Evolutionary conservation across 1,139 yeast species (phyloP).

Genomic region (Saccharomyces uvarum): DNA sequence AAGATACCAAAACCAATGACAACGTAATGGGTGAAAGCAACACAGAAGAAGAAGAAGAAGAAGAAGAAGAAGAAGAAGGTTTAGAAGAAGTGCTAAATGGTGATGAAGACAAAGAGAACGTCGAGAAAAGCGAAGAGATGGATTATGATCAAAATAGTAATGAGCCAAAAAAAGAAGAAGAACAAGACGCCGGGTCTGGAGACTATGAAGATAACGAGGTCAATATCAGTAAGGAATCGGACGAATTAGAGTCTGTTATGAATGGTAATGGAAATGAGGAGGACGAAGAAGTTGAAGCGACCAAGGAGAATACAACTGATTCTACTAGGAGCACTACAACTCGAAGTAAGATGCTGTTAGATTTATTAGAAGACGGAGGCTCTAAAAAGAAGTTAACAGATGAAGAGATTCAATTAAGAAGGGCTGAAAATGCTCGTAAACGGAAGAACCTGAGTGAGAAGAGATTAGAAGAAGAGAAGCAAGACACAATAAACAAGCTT

Average conservation of each 20-base stretch:
- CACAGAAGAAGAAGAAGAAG: constrained; percentile 11
- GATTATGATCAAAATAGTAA: constrained; percentile 7
- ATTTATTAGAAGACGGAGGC: constrained; percentile 24
- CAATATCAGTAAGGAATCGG: constrained; percentile 12
- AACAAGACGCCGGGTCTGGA: constrained; percentile 7
- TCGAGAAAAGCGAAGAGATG: constrained; percentile 2
- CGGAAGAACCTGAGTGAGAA: constrained; percentile 79
- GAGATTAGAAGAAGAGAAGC: constrained; percentile 83
- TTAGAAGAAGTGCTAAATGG: constrained; percentile 8
- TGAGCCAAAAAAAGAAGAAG: constrained; percentile 11
- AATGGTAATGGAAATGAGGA: constrained; percentile 5
- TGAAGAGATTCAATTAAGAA: constrained; percentile 72
- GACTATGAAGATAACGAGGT: constrained; percentile 7
- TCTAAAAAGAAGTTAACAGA: constrained; percentile 46
- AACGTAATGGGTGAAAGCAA: constrained; percentile 7
- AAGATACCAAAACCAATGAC: background rate
- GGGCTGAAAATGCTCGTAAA: constrained; percentile 84
- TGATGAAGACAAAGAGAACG: constrained; percentile 10
- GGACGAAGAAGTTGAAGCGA: constrained; percentile 10
- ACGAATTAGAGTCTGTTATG: constrained; percentile 5
- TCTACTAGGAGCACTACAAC: constrained; percentile 1
- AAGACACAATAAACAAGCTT: constrained; percentile 79
- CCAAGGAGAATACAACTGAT: constrained; percentile 9
- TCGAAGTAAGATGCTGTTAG: constrained; percentile 18
- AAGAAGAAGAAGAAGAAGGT: constrained; percentile 11